phyloP scores from a whole-genome alignment of 164 flowering plant genomes.

The Echeveria elegans region DNA sequence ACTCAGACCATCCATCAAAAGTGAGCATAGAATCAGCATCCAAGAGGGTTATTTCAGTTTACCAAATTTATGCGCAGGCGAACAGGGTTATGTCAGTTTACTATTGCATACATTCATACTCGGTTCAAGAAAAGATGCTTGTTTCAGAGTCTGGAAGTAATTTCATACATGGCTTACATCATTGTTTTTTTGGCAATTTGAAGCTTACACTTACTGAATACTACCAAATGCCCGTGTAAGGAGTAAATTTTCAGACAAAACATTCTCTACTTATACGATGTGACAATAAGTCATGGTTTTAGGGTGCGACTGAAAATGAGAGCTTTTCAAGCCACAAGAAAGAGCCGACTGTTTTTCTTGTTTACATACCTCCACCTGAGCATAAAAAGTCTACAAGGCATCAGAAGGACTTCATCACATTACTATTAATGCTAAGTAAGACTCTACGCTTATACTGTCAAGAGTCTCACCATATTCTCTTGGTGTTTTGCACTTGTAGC shows the following conservation, averaged over 20 bases:
- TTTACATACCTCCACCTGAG: conserved; percentile 2
- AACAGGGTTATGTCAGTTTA: too few species aligned
- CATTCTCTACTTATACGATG: neutral
- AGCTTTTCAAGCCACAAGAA: neutral
- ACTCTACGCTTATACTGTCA: neutral
- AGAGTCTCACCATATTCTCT: conserved; percentile 32
- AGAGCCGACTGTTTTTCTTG: neutral
- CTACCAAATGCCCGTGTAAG: neutral
- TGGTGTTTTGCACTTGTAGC: conserved; percentile 48
- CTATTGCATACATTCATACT: neutral
- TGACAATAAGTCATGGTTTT: neutral
- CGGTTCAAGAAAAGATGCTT: neutral
- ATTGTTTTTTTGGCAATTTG: neutral
- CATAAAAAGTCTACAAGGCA: neutral
- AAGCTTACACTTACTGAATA: neutral
- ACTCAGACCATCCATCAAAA: too few species aligned
- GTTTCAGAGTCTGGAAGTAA: neutral
- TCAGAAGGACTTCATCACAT: neutral
- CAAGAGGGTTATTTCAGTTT: too few species aligned
- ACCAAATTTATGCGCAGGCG: too few species aligned
- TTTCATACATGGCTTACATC: conserved; percentile 3
- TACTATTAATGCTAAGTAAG: neutral
- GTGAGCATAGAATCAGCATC: too few species aligned
- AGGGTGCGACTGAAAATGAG: neutral
- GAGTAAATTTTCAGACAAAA: neutral